Evolutionary conservation across 1,284 basidiomycete species (phyloP).

Genomic region (Fomitopsis betulina): DNA sequence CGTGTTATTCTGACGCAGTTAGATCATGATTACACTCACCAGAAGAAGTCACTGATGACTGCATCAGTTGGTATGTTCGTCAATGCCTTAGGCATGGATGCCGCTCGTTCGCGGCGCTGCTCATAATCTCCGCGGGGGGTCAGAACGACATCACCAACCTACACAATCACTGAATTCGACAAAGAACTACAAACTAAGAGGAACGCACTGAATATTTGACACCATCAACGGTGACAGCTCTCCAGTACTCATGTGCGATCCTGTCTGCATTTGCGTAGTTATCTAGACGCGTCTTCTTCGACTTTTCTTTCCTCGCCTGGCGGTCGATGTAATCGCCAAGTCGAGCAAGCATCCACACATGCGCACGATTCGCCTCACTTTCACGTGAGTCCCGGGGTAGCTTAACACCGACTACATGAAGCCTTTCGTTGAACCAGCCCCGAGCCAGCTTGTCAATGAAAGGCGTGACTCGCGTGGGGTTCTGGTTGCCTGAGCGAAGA

Average conservation of each 20-base stretch:
- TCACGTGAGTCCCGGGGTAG: constrained; percentile 12
- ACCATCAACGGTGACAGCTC: constrained; percentile 32
- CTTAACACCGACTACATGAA: constrained; percentile 46
- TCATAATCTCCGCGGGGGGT: constrained; percentile 35
- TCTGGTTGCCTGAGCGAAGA: constrained; percentile 48
- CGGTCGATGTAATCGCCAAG: constrained; percentile 4
- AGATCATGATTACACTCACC: constrained; percentile 34
- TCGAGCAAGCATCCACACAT: constrained; percentile 7
- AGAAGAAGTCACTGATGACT: constrained; percentile 52
- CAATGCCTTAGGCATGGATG: constrained; percentile 22
- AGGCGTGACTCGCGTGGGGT: constrained; percentile 55
- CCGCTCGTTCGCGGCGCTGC: constrained; percentile 16
- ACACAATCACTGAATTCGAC: background rate
- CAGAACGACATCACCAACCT: constrained; percentile 58
- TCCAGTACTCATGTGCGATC: constrained; percentile 18
- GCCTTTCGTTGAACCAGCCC: constrained; percentile 45
- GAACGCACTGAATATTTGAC: constrained; percentile 32
- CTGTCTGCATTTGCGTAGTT: background rate
- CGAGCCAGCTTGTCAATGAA: constrained; percentile 45
- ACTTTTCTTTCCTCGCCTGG: constrained; percentile 1
- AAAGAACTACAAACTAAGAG: constrained; percentile 1
- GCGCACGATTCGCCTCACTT: constrained; percentile 6
- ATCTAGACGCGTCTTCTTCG: background rate
- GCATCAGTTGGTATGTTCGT: constrained; percentile 31
- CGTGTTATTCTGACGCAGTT: background rate